A percentile compares a stretch with the other conserved stretches of the same genome.
Conservation (phyloP, 2,329 filamentous ascomycete species). For the Neonectria magnoliae region DNA sequence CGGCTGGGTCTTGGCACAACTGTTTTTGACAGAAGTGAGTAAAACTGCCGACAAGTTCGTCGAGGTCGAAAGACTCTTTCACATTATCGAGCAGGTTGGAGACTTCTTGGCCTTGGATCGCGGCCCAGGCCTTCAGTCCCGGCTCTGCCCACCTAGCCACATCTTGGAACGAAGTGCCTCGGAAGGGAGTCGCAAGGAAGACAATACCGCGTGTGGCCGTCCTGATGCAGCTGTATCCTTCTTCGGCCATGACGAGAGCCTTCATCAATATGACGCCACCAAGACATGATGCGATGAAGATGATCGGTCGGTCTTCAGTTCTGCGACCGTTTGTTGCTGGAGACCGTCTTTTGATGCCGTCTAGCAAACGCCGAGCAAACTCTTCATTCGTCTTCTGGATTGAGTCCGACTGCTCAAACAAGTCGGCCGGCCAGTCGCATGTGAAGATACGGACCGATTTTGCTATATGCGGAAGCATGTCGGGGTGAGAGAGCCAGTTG, state of each 20-base stretch:
- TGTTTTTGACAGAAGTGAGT: neutral
- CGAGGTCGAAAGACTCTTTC: neutral
- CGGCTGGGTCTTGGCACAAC: neutral
- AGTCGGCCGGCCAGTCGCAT: neutral
- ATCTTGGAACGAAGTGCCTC: neutral
- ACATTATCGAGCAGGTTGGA: neutral
- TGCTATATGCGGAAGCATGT: neutral
- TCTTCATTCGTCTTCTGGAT: neutral
- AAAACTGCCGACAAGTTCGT: neutral
- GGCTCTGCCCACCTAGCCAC: neutral
- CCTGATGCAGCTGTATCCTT: neutral
- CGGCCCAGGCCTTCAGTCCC: neutral
- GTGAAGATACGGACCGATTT: neutral
- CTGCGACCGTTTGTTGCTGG: no score
- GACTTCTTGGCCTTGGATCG: neutral
- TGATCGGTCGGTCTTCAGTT: neutral
- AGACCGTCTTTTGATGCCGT: neutral
- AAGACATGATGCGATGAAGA: constrained; percentile 2
- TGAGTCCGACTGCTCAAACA: neutral
- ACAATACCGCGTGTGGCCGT: neutral
- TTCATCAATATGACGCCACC: neutral
- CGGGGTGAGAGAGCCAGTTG: neutral
- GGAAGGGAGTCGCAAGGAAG: neutral
- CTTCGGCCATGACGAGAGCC: neutral
- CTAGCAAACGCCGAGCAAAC: neutral